These are phyloP conservation scores for Penicillium paxilli DNA, from an alignment of 495 filamentous ascomycete species.

Conservation along the genomic window DNA sequence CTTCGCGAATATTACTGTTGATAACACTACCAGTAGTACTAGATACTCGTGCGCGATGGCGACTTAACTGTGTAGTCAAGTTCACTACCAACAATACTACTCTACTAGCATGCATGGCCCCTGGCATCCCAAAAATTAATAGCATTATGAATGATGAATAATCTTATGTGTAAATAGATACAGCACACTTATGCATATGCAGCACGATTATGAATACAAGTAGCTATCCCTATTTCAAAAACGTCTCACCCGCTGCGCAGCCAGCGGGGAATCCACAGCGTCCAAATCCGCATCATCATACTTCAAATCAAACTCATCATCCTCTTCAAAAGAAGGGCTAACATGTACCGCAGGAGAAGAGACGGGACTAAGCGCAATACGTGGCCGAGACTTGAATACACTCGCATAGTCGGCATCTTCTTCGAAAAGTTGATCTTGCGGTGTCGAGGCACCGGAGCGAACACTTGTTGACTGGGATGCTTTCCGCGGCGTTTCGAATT, in stretches of 20 bases:
- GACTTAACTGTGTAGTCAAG: too few species aligned
- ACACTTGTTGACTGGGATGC: constrained; percentile 5
- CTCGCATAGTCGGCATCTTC: constrained; percentile 77
- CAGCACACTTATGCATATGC: not conserved
- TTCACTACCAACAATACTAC: too few species aligned
- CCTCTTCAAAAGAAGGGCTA: constrained; percentile 20
- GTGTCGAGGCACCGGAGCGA: constrained; percentile 45
- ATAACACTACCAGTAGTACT: too few species aligned
- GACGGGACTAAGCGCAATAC: constrained; percentile 73
- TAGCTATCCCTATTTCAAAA: not conserved
- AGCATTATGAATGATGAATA: too few species aligned
- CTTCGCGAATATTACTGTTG: too few species aligned
- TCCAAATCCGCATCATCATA: constrained; percentile 14
- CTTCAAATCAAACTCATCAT: constrained; percentile 35
- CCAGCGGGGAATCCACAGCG: constrained; percentile 22
- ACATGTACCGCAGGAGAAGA: constrained; percentile 56
- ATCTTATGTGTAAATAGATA: not conserved
- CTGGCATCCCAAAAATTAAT: too few species aligned
- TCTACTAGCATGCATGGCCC: too few species aligned
- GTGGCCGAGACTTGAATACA: constrained; percentile 83
- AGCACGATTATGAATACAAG: too few species aligned
- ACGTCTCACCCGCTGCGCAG: constrained; percentile 10
- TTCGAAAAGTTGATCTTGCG: constrained; percentile 59
- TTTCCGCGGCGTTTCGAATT: constrained; percentile 59
- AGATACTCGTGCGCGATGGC: too few species aligned